These are phyloP conservation scores for Capsicum baccatum DNA, from an alignment of 257 asterid genomes.

Conservation along the genomic window DNA sequence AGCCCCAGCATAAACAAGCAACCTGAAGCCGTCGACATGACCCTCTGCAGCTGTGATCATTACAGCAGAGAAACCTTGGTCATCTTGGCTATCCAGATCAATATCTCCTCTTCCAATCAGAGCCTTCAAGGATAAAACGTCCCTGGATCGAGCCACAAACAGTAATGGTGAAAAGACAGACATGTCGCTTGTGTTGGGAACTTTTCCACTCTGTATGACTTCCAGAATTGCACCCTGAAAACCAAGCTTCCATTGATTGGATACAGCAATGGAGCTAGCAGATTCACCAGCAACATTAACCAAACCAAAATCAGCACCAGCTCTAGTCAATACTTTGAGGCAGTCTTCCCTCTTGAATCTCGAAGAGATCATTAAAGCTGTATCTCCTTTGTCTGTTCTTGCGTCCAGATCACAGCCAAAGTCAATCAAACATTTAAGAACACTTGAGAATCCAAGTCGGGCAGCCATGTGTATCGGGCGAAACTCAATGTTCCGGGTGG, in stretches of 20 bases:
- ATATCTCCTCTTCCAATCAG: conserved; percentile 48
- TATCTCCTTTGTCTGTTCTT: conserved; percentile 58
- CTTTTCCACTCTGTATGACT: conserved; percentile 53
- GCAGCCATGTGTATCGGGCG: conserved; percentile 75
- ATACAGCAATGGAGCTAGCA: conserved; percentile 49
- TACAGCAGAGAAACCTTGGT: conserved; percentile 73
- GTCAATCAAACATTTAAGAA: conserved; percentile 60
- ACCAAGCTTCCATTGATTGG: conserved; percentile 51
- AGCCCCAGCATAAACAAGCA: conserved; percentile 79
- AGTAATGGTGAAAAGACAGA: conserved; percentile 59
- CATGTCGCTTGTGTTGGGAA: conserved; percentile 56
- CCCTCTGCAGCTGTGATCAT: conserved; percentile 80
- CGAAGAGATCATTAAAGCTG: conserved; percentile 62
- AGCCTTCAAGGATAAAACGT: conserved; percentile 55
- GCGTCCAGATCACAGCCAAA: conserved; percentile 67
- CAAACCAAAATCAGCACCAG: conserved; percentile 78
- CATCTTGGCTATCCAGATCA: conserved; percentile 67
- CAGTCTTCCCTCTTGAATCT: conserved; percentile 61
- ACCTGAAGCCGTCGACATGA: conserved; percentile 70
- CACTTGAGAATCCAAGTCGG: conserved; percentile 57
- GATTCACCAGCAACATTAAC: conserved; percentile 60
- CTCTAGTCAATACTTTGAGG: conserved; percentile 60
- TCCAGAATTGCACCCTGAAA: conserved; percentile 62
- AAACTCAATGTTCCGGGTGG: conserved; percentile 52
- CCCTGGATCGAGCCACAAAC: conserved; percentile 74